Percentiles rank a stretch among this genome's conserved stretches.
These are phyloP conservation scores for Cerioporus squamosus DNA, from an alignment of 1,284 basidiomycete genomes.

Conservation along the genomic window DNA sequence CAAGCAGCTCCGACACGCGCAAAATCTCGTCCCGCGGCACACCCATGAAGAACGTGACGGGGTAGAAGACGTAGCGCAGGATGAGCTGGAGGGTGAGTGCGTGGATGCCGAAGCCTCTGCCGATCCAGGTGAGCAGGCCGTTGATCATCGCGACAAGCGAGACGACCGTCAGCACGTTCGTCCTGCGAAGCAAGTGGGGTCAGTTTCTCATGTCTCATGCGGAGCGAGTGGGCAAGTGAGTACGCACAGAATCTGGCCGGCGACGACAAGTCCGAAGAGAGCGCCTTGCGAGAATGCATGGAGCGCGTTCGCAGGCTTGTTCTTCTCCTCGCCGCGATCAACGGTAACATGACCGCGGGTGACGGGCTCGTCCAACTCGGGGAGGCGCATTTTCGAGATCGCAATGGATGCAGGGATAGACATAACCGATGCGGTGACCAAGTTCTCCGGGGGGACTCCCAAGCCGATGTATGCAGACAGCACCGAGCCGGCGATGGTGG, in stretches of 20 bases:
- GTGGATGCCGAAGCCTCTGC: slow-evolving; percentile 84
- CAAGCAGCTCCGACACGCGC: slow-evolving; percentile 78
- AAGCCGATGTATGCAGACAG: slow-evolving; percentile 83
- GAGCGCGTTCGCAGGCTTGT: slow-evolving; percentile 72
- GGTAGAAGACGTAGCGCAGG: slow-evolving; percentile 88
- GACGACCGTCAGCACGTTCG: slow-evolving; percentile 82
- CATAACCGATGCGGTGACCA: slow-evolving; percentile 93
- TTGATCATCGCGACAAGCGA: slow-evolving; percentile 84
- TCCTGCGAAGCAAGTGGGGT: slow-evolving; percentile 38
- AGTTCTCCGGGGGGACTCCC: slow-evolving; percentile 83
- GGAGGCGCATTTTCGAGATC: slow-evolving; percentile 85
- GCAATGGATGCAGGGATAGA: slow-evolving; percentile 93
- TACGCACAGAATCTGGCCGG: slow-evolving; percentile 80
- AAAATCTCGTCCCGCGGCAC: slow-evolving; percentile 77
- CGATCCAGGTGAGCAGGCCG: slow-evolving; percentile 89
- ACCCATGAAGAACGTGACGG: slow-evolving; percentile 83
- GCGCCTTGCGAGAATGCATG: slow-evolving; percentile 92
- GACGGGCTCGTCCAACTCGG: slow-evolving; percentile 84
- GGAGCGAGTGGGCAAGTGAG: too few species aligned
- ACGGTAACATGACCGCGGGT: slow-evolving; percentile 83
- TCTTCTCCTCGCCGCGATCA: slow-evolving; percentile 70
- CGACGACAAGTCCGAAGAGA: slow-evolving; percentile 83
- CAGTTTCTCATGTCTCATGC: too few species aligned
- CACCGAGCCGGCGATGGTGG: slow-evolving; percentile 91
- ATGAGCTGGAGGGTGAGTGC: slow-evolving; percentile 84